phyloP scores from a whole-genome alignment of 148 eudicot genomes.

The Selenicereus undatus region DNA sequence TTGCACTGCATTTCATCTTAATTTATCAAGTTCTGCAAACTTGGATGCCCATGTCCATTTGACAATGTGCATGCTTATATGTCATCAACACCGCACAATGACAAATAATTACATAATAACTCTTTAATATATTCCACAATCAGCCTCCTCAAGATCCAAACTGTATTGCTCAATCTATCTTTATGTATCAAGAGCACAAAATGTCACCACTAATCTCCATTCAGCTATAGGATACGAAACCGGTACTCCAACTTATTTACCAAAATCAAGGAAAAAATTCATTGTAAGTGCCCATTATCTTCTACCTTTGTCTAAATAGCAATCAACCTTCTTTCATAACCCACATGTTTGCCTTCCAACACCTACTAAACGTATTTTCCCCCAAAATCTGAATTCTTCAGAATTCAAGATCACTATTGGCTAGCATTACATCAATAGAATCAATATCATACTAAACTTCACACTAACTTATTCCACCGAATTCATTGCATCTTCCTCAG shows the following conservation, averaged over 20 bases:
- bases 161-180: too few relatives aligned
- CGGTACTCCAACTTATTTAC: not conserved
- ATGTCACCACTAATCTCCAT: too few relatives aligned
- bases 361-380: not conserved
- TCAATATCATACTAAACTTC: not conserved
- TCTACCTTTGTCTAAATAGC: not conserved
- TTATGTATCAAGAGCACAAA: too few relatives aligned
- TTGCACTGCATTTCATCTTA: too few relatives aligned
- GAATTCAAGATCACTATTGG: not conserved
- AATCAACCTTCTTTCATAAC: not conserved
- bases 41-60: too few relatives aligned
- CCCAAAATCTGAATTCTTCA: not conserved
- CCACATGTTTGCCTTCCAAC: not conserved
- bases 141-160: too few relatives aligned
- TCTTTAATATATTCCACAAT: too few relatives aligned
- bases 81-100: too few relatives aligned
- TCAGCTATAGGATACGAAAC: too few relatives aligned
- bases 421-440: not conserved
- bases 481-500: not conserved
- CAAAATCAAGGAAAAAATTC: not conserved
- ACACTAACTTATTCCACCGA: not conserved
- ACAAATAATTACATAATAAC: too few relatives aligned
- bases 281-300: not conserved
- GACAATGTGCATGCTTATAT: too few relatives aligned
- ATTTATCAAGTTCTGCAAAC: too few relatives aligned